Percentiles rank a stretch among this genome's conserved stretches.
phyloP scores from a whole-genome alignment of 129 eudicot genomes.

The Arctium lappa region DNA sequence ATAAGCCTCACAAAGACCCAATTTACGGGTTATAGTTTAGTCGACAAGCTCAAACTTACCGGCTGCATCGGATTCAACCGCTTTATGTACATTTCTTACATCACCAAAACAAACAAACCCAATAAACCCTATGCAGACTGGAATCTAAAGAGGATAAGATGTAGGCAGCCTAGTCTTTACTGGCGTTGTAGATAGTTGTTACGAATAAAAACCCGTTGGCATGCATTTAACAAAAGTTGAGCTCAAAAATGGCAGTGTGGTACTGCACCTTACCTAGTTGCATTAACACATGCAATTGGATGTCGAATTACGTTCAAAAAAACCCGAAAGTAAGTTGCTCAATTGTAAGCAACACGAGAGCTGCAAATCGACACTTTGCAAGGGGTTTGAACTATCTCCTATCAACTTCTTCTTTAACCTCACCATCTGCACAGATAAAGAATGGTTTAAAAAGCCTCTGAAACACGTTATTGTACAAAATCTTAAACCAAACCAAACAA shows the following conservation, averaged over 20 bases:
- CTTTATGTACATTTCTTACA: neutral
- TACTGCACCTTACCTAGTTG: neutral
- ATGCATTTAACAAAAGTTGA: neutral
- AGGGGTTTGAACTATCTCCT: conserved; percentile 26
- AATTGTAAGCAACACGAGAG: conserved; percentile 1
- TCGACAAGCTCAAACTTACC: too few species aligned
- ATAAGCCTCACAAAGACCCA: too few species aligned
- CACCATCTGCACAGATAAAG: conserved; percentile 57
- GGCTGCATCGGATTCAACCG: neutral
- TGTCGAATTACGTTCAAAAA: neutral
- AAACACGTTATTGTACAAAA: neutral
- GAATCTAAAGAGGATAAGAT: neutral
- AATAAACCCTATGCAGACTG: neutral
- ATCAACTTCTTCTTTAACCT: conserved; percentile 69
- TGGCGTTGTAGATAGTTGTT: neutral
- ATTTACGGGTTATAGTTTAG: too few species aligned
- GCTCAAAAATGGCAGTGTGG: conserved; percentile 5
- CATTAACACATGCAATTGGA: neutral
- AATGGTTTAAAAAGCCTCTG: neutral
- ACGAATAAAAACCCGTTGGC: neutral
- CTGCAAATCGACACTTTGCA: neutral
- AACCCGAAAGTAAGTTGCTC: conserved; percentile 9
- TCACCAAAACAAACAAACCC: neutral
- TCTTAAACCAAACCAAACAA: neutral
- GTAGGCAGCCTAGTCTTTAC: neutral